Evolutionary conservation across 176 grass and related monocot species (phyloP), one percentile per base, ranked within the genome.

Genomic region (Saccharum spontaneum): DNA sequence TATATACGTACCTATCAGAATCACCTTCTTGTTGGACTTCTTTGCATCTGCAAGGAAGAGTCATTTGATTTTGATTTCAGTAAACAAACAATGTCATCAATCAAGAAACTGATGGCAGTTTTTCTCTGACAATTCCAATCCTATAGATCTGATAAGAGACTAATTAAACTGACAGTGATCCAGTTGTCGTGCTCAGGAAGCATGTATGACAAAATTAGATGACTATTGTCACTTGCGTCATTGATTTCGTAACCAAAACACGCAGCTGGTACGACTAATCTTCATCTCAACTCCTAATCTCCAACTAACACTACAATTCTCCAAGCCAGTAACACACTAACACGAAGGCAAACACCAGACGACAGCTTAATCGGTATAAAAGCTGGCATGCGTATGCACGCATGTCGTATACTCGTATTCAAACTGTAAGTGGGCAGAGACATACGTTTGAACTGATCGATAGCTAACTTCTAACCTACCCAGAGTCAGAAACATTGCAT

Each of bases 1-100:
- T 61, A 24, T 61, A 52, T 34, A 54, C 79, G 13, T 78, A 88
- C 90, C 86, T 85, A 82, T 91, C 54, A 88, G 30, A 48, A 79
- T 83, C 45, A 83, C 46, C 57, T 83, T 86, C 14, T 30, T 79
- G 6, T 31, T 8, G 2, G 75, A 87, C 62, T 68, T 90, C 31
- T 74, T 90, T 5, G 38, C 80, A 62, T 34, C 84, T 90, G 79
- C 80, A 87, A 6, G 22, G 75, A 28, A 78, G 36, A 28, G 7
- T 4, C 15, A 46, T 59, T 43, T 31, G n/a, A 77, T 30, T 77
- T 57, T 60, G 14, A 26, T 81, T 30, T 12, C 12, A 75, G 83
- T 79, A 57, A 79, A 30, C 7, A 73, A 10, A 68, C 36, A 67
- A 60, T 17, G 15, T 73, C 43, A 39, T 23, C 43, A 67, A 45